Percentiles rank a stretch among this genome's conserved stretches.
These are phyloP conservation scores for Peronospora destructor DNA, from an alignment of 352 stramenopile genomes.

Conservation along the genomic window DNA sequence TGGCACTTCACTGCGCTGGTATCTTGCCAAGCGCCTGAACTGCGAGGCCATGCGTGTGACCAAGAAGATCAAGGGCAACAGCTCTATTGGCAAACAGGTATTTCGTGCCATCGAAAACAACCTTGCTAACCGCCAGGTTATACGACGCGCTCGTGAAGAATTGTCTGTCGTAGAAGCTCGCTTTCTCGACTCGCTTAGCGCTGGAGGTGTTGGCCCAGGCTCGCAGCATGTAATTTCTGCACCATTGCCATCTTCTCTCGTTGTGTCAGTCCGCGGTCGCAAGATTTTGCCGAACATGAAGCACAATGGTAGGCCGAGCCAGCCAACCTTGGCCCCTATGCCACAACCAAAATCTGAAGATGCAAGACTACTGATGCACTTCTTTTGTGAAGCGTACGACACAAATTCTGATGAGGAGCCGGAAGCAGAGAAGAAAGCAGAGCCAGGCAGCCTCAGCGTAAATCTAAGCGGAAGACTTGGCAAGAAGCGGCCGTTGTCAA, in stretches of 20 bases:
- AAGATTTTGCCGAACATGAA: constrained; percentile 33
- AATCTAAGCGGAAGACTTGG: constrained; percentile 36
- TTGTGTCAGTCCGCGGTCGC: constrained; percentile 26
- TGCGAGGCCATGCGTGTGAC: constrained; percentile 86
- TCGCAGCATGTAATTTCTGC: constrained; percentile 10
- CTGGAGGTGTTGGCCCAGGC: constrained; percentile 18
- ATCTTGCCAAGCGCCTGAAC: constrained; percentile 77
- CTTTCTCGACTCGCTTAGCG: constrained; percentile 66
- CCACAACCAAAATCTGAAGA: constrained; percentile 49
- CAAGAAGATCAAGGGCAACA: constrained; percentile 87
- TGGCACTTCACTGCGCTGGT: constrained; percentile 80
- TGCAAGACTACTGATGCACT: constrained; percentile 68
- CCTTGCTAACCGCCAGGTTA: constrained; percentile 45
- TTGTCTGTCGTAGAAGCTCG: constrained; percentile 52
- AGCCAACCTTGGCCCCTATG: constrained; percentile 17
- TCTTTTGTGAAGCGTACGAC: constrained; percentile 59
- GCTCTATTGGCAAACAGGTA: constrained; percentile 85
- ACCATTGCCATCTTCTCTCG: constrained; percentile 21
- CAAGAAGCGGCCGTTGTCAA: constrained; percentile 55
- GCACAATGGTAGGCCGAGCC: constrained; percentile 5
- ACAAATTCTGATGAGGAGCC: constrained; percentile 25
- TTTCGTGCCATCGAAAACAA: constrained; percentile 72
- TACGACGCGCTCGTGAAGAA: constrained; percentile 46
- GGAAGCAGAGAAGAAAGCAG: constrained; percentile 8
- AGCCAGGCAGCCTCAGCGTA: constrained; percentile 20